Evolutionary conservation across 1,284 basidiomycete species (phyloP), one percentile per base, ranked within the genome.

Genomic region (Stygiomarasmius scandens): DNA sequence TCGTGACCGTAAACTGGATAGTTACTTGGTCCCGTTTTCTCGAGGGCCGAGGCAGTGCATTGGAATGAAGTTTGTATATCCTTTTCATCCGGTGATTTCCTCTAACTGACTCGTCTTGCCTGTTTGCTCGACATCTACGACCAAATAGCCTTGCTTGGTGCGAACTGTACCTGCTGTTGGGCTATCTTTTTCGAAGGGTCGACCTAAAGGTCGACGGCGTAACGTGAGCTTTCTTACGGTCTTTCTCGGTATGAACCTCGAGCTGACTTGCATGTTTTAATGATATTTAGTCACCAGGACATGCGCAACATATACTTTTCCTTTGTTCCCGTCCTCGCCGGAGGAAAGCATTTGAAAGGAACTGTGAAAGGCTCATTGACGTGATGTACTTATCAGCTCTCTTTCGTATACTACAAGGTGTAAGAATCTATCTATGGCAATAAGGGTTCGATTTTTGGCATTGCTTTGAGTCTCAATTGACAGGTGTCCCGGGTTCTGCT

Each of bases 31-130:
- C 3, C 48, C 54, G 2, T 66, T 66, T 38, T 63, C 59, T 10
- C 62, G 61, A 50, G 66, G 63, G 0, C 56, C 59, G 10, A 56
- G 63, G 4, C 61, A 52, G 19, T 68, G 66, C 44, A 38, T 68
- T 3, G 66, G 66, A 24, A 58, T 63, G 1, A 67, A 67, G 62
- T 62, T 48, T 24, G 65, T 61, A 59, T 22, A 14, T n/a, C 23
- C 16, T 11, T 14, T 24, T 24, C 22, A n/a, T n/a, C 20, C 16
- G 29, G 29, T 14, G 32, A 34, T 34, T 34, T 20, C 14, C 20
- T 27, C 12, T 16, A 11, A 20, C 24, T n/a, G 27, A 16, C n/a
- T 4, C 19, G 8, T 49, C 8, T n/a, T n/a, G n/a, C n/a, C n/a
- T n/a, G n/a, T n/a, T n/a, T n/a, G n/a, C n/a, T n/a, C n/a, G n/a